These are phyloP conservation scores for Fomitopsis serialis DNA, from an alignment of 768 basidiomycete genomes.

Conservation along the genomic window DNA sequence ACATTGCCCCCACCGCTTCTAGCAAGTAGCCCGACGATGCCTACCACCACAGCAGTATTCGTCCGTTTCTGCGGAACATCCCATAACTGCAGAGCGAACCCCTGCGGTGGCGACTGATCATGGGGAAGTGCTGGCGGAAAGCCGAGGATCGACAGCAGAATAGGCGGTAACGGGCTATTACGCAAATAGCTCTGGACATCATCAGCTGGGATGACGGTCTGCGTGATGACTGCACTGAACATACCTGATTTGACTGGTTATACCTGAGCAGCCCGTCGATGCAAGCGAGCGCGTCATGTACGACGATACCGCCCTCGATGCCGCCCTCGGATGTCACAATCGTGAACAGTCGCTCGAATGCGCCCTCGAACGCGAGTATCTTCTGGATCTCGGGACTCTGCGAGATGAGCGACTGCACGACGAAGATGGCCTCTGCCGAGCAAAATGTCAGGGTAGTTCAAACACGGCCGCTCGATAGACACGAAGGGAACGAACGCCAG, in stretches of 20 bases:
- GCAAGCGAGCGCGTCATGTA: slow-evolving; percentile 81
- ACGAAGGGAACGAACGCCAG: background rate
- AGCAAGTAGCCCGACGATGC: slow-evolving; percentile 82
- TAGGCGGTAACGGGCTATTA: slow-evolving; percentile 70
- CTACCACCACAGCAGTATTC: slow-evolving; percentile 75
- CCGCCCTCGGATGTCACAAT: slow-evolving; percentile 87
- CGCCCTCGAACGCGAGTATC: slow-evolving; percentile 92
- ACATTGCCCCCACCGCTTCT: slow-evolving; percentile 64
- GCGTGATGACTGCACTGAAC: background rate
- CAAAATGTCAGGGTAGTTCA: background rate
- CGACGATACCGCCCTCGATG: slow-evolving; percentile 82
- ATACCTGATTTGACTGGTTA: slow-evolving; percentile 92
- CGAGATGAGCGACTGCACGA: slow-evolving; percentile 75
- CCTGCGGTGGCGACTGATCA: slow-evolving; percentile 64
- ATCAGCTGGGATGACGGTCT: slow-evolving; percentile 1
- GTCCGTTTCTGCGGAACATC: slow-evolving; percentile 75
- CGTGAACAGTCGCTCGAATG: slow-evolving; percentile 92
- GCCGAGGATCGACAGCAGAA: slow-evolving; percentile 62
- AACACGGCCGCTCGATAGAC: background rate
- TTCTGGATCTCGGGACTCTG: slow-evolving; percentile 95
- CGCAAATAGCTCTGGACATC: slow-evolving; percentile 85
- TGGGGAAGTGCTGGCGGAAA: slow-evolving; percentile 62
- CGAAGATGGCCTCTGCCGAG: slow-evolving; percentile 68
- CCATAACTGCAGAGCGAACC: slow-evolving; percentile 96
- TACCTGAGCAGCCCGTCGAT: slow-evolving; percentile 85